phyloP scores from a whole-genome alignment of 139 green algal species.

The Microglena sp. region DNA sequence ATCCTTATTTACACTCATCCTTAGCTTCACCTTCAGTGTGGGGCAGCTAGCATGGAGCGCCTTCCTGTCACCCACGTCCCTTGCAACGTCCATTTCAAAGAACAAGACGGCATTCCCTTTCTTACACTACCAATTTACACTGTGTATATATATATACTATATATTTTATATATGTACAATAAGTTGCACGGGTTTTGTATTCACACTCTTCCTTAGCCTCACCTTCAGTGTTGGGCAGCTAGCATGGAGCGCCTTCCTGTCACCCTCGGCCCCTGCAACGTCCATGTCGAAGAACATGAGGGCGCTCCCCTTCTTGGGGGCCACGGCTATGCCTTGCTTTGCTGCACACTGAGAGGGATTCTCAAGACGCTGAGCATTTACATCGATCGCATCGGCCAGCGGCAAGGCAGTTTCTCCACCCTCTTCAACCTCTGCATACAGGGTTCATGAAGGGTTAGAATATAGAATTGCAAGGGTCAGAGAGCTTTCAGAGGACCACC shows the following conservation, averaged over 20 bases:
- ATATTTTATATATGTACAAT: too few relatives aligned
- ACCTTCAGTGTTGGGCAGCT: conserved; percentile 37
- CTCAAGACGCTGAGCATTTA: conserved; percentile 21
- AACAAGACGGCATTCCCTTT: conserved; percentile 61
- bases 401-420: conserved; percentile 64
- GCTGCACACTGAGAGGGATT: conserved; percentile 24
- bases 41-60: conserved; percentile 43
- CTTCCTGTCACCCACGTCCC: conserved; percentile 22
- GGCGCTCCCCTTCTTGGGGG: conserved; percentile 34
- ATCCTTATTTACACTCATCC: too few relatives aligned
- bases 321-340: conserved; percentile 19
- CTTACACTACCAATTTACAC: too few relatives aligned
- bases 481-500: conserved; percentile 18
- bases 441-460: neutral
- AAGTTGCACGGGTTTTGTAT: too few relatives aligned
- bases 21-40: conserved; percentile 29
- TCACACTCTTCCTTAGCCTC: too few relatives aligned
- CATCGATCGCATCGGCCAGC: conserved; percentile 37
- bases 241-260: conserved; percentile 37
- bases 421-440: conserved; percentile 38
- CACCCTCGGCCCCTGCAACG: conserved; percentile 18
- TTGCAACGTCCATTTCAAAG: conserved; percentile 43
- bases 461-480: too few relatives aligned
- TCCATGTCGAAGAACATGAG: conserved; percentile 61
- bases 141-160: too few relatives aligned